Evolutionary conservation across 2,329 filamentous ascomycete species (phyloP), one percentile per base, ranked within the genome.

Genomic region (Lachnellula willkommii): DNA sequence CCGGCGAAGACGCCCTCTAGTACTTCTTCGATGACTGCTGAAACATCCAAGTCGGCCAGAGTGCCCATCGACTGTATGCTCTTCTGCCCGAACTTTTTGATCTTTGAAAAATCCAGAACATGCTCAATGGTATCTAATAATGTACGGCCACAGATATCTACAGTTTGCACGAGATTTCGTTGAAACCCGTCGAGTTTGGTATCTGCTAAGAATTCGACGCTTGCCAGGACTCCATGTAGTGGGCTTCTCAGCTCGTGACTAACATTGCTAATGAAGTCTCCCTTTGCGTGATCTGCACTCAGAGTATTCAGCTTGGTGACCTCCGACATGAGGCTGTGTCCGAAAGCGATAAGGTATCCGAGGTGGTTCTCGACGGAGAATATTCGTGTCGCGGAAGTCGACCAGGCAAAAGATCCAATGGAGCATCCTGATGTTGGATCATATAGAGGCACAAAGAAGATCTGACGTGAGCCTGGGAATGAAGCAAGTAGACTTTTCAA

Each of bases 181-280:
- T 71, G 70, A 45, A 65, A 65, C 24, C 56, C 63, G 50, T 67
- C 64, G 7, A 71, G 54, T 17, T 64, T 63, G 1, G 73, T 74
- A 20, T 79, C 76, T 22, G 73, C 71, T 1, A 82, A 67, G 26
- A 80, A 74, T 56, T 79, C 77, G 1, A 73, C 70, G 58, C 68
- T 80, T 3, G 77, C 78, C 0, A 82, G 65, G 50, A 83, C 80
- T 2, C 79, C 80, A 54, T 83, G 79, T 2, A 83, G 65, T 0
- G 80, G 80, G 7, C 75, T 80, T 42, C 80, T 72, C 4, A 83
- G 65, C 52, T 83, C 80, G 61, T 83, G 80, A 43, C 77, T 80
- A 57, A 83, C 80, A 26, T 76, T 80, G 1, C 77, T 78, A 36
- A 83, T 80, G 55, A 83, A 81, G 5, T 79, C 79, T 0, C 75